Percentiles rank a stretch among this genome's conserved stretches.
These are phyloP conservation scores for Bocquillonia castaneifolia DNA, from an alignment of 441 rosid genomes.

Conservation along the genomic window DNA sequence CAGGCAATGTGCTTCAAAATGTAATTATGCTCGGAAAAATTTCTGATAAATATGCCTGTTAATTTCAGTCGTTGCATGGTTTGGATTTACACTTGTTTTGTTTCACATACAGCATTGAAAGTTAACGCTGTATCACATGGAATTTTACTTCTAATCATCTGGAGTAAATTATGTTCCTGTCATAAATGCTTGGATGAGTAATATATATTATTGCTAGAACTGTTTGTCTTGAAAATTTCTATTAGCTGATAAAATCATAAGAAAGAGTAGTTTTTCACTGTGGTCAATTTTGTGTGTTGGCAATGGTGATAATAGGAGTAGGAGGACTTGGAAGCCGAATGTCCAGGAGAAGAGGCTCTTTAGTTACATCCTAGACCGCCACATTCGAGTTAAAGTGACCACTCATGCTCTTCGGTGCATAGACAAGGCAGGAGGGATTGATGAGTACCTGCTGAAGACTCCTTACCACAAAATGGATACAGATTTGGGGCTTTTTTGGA, in stretches of 20 bases:
- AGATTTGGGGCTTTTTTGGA: conserved; percentile 85
- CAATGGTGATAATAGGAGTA: conserved; percentile 43
- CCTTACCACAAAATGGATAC: conserved; percentile 95
- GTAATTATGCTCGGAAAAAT: too few relatives aligned
- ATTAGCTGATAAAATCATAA: background rate
- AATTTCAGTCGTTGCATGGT: too few relatives aligned
- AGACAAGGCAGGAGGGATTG: conserved; percentile 97
- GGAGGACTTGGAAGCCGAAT: conserved; percentile 92
- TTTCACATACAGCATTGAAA: too few relatives aligned
- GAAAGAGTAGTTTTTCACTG: background rate
- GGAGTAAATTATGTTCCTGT: background rate
- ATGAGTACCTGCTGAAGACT: conserved; percentile 87
- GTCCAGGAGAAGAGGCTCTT: conserved; percentile 90
- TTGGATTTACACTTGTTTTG: too few relatives aligned
- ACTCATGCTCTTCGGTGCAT: conserved; percentile 91
- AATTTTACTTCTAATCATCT: background rate
- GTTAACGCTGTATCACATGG: background rate
- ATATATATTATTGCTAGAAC: background rate
- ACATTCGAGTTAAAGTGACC: conserved; percentile 78
- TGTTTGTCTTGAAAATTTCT: background rate
- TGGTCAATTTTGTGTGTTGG: conserved; percentile 7
- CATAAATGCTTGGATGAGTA: background rate
- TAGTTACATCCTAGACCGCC: conserved; percentile 86
- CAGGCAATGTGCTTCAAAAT: too few relatives aligned
- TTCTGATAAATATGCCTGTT: too few relatives aligned